phyloP scores from a whole-genome alignment of 768 basidiomycete genomes.

The Lentinula lateritia region DNA sequence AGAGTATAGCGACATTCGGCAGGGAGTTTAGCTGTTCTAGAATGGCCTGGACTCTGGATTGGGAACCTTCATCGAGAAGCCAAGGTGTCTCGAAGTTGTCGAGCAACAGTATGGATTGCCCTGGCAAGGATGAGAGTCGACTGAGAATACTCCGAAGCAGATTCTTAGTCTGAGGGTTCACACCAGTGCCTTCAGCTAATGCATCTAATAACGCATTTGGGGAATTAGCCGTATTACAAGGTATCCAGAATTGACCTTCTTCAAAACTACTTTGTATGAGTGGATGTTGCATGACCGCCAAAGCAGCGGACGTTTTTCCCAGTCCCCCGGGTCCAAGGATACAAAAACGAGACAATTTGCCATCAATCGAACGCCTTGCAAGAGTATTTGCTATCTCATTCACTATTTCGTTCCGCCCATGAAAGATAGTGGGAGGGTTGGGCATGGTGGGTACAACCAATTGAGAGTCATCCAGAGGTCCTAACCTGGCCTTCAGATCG shows the following conservation, averaged over 20 bases:
- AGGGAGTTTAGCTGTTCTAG: slow-evolving; percentile 19
- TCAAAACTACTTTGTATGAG: slow-evolving; percentile 17
- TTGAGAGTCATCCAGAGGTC: neutral
- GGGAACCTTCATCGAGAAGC: slow-evolving; percentile 17
- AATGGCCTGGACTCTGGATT: slow-evolving; percentile 17
- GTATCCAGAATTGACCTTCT: slow-evolving; percentile 23
- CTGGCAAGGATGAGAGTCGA: slow-evolving; percentile 10
- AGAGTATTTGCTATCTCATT: slow-evolving; percentile 3
- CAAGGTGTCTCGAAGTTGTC: slow-evolving; percentile 38
- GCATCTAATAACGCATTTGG: slow-evolving; percentile 18
- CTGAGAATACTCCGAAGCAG: slow-evolving; percentile 7
- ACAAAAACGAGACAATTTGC: neutral
- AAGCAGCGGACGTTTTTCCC: neutral
- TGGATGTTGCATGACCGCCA: neutral
- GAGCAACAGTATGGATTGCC: slow-evolving; percentile 25
- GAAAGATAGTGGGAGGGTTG: slow-evolving; percentile 4
- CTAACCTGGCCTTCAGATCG: neutral
- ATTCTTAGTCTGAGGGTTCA: slow-evolving; percentile 1
- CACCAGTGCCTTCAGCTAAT: neutral
- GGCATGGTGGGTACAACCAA: slow-evolving; percentile 8
- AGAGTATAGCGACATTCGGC: slow-evolving; percentile 22
- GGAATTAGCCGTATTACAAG: slow-evolving; percentile 26
- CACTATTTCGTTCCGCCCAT: slow-evolving; percentile 11
- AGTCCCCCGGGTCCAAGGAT: neutral
- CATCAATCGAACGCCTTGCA: neutral